Base-by-base conservation (phyloP, 2,329 filamentous ascomycete genomes). In the Arthrobotrys pseudoclavata region DNA sequence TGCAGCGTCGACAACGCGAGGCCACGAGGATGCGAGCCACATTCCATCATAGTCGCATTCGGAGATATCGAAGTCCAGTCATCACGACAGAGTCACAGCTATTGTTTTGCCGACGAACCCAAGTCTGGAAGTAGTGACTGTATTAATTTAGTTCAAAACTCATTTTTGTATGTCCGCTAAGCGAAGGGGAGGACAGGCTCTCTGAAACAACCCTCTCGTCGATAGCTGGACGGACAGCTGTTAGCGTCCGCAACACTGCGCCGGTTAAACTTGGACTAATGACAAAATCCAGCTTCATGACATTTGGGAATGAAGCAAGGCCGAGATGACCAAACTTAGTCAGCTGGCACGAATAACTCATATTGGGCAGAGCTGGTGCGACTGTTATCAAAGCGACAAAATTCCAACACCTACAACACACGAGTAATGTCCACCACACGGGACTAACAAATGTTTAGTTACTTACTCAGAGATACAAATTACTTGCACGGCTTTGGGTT, bases 351-450 rank as follows among this genome's bases (percentile, higher is more conserved):
- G 20, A 6, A 40, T 31, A 7, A 40, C 18, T 12, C 18, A 20
- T 45, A 45, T 45, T 10, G 15, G 42, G 15, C 52, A 5, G 26
- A 57, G 15, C 20, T 22, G 52, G 29, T 2, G 7, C 4, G 15
- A 26, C 20, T 57, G 29, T 15, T 18, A 37, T 57, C 52, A 57
- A 20, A 20, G 29, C 29, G 3, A 20, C 20, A 7, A 57, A 60
- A 60, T 60, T 60, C 55, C 55, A 60, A 60, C 55, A 60, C 13
- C 20, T 18, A 10, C 55, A 60, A 60, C 55, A 60, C 55, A 42
- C 53, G 20, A 26, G 34, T n/a, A 20, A 9, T 60, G 9, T 20
- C 22, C 2, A 55, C 47, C 5, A 29, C 48, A 52, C 29, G 12
- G 12, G 15, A 12, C 26, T 20, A 18, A n/a, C 9, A n/a, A n/a